Base-by-base conservation (phyloP, 805 yeast species). In the Middelhovenomyces tepae region DNA sequence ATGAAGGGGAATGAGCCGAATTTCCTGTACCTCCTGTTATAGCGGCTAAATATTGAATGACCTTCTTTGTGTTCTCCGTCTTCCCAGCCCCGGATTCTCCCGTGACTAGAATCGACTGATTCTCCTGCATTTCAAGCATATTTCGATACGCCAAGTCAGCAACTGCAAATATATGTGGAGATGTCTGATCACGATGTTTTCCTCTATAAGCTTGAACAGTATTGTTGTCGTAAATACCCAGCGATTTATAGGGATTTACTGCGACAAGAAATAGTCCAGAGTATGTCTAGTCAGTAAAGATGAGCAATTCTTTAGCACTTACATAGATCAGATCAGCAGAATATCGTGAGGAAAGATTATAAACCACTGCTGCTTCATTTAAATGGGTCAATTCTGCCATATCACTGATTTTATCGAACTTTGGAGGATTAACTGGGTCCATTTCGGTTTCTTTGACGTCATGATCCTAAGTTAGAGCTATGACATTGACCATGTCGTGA, bases 51-150 rank as follows among this genome's bases (percentile, higher is more conserved):
- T 86, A 91, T 54, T 87, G 96, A 39, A 91, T 79, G 35, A 91
- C 86, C 52, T 82, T 86, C 56, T 91, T 91, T 4, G 99, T 91
- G 46, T 85, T 91, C 59, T 91, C 98, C 0, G 99, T 91, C 54
- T 91, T 91, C 34, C 99, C 99, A 0, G 99, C 98, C 45, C 99
- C 99, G 16, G 94, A 80, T 54, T 91, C 99, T 43, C 99, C 99
- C 0, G 98, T 91, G n/a, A 91, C 96, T 31, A 91, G 64, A 35
- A 91, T 85, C 8, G 93, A 78, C 60, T 91, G 98, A 55, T 87
- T 80, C 47, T 75, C 75, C 32, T 63, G 67, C 43, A 80, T 77
- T 8, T 69, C 64, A 8, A 84, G 60, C 53, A 91, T 62, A 47
- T 78, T 81, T 42, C 84, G 72, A 46, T 76, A 83, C 1, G 97